Evolutionary conservation across 345 rosid genomes (phyloP), one percentile per base, ranked within the genome.

Genomic region (Trapa incisa): DNA sequence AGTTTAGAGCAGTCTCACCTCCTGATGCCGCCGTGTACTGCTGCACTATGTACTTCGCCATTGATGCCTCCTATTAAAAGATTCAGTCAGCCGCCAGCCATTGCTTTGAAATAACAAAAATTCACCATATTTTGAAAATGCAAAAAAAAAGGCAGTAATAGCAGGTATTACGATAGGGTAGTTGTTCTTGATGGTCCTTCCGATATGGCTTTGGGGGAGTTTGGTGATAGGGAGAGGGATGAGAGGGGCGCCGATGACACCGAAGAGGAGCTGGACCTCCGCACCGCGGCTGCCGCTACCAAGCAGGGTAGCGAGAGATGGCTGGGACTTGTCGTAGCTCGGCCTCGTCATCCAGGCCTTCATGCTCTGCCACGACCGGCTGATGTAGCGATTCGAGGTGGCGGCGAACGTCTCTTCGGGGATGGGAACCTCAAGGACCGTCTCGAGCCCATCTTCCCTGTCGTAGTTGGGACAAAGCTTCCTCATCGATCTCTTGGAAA

Each of bases 351-450:
- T 86, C 85, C 92, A 91, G 7, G 96, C 77, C 78, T 84, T 91
- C 91, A 93, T 79, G 73, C 78, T 85, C 64, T 87, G 89, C 97
- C 97, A 90, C 37, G 96, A 67, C 5, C 79, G 77, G 58, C 38
- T 70, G 63, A 45, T 22, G 39, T 68, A 65, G 71, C 66, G 37
- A 69, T 47, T 52, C 5, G 74, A 70, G 16, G 84, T 69, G 66
- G 78, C 66, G 71, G 78, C 66, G 71, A 90, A 94, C 82, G 88
- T 77, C 75, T 91, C 97, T 71, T 94, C 99, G 0, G 99, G 99
- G 66, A 94, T 86, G 0, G 97, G 99, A 52, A 94, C 97, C 79
- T 94, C 99, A 2, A 94, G 86, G 5, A 94, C 99, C 6, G 99
- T 94, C n/a, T 91, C 99, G 71, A 94, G 80, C 41, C 91, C 92